Evolutionary conservation across 306 rosid genomes (phyloP).

Genomic region (Pachyrhizus erosus): DNA sequence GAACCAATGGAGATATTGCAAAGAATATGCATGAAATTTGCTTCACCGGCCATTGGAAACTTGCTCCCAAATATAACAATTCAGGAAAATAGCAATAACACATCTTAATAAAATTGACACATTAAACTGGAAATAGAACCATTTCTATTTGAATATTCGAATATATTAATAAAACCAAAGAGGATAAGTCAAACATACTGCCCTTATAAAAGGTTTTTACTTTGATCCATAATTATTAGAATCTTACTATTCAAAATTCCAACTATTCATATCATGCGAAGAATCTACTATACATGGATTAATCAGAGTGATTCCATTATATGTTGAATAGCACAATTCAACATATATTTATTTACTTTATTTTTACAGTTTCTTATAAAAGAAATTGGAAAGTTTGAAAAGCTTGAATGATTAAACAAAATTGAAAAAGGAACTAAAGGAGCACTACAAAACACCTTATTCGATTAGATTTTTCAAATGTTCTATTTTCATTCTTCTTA

Average conservation of each 20-base stretch:
- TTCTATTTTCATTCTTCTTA: neutral
- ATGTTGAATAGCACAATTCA: neutral
- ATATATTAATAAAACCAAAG: too few relatives aligned
- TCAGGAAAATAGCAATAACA: neutral
- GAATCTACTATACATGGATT: neutral
- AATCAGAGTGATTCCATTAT: neutral
- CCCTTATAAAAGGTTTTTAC: too few relatives aligned
- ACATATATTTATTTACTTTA: neutral
- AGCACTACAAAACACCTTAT: neutral
- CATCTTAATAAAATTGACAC: neutral
- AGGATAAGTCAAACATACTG: too few relatives aligned
- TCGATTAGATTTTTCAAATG: neutral
- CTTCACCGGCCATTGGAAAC: neutral
- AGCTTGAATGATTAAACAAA: neutral
- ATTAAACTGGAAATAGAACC: neutral
- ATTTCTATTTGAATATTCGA: too few relatives aligned
- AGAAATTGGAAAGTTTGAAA: neutral
- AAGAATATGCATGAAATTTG: constrained; percentile 7
- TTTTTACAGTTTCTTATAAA: neutral
- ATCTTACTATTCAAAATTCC: neutral
- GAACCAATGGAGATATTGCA: neutral
- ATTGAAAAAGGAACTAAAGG: neutral
- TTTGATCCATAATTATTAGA: neutral
- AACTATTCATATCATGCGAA: neutral
- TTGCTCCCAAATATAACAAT: neutral